A percentile compares a stretch with the other conserved stretches of the same genome.
Conservation (phyloP, 352 stramenopile genomes). For the Globisporangium barbulae region DNA sequence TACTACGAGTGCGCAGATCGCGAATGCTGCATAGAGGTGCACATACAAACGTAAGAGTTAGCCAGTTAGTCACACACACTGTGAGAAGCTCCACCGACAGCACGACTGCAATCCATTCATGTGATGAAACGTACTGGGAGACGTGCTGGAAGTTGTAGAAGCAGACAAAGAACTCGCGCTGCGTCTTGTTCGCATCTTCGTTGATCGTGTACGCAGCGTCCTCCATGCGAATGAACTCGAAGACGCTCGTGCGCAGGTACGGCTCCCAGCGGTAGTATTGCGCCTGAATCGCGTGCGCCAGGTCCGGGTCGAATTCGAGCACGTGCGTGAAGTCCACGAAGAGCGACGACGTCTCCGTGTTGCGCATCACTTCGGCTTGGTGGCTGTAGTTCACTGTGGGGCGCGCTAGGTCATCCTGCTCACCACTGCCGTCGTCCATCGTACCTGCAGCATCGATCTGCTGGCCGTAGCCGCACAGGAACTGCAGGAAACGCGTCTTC, state of each 20-base stretch:
- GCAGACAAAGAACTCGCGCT: slow-evolving; percentile 84
- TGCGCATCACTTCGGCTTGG: slow-evolving; percentile 84
- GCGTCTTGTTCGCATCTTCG: slow-evolving; percentile 76
- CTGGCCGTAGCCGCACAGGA: slow-evolving; percentile 74
- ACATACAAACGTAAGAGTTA: slow-evolving; percentile 1
- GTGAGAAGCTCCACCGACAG: neutral
- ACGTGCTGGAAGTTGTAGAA: slow-evolving; percentile 90
- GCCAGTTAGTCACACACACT: neutral
- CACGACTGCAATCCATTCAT: neutral
- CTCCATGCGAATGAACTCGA: slow-evolving; percentile 77
- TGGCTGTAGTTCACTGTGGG: slow-evolving; percentile 76
- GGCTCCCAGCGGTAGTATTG: slow-evolving; percentile 87
- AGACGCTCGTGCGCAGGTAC: slow-evolving; percentile 65
- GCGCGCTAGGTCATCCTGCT: slow-evolving; percentile 3
- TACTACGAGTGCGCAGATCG: slow-evolving; percentile 89
- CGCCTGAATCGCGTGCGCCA: slow-evolving; percentile 78
- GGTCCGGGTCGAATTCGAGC: slow-evolving; percentile 76
- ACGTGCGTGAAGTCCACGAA: slow-evolving; percentile 88
- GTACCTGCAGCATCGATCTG: slow-evolving; percentile 14
- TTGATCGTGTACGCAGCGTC: slow-evolving; percentile 75
- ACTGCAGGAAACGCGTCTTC: slow-evolving; percentile 82
- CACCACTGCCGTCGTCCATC: slow-evolving; percentile 16
- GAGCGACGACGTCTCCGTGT: slow-evolving; percentile 83
- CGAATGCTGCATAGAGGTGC: slow-evolving; percentile 67
- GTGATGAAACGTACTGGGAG: slow-evolving; percentile 50